Percentiles rank a stretch among this genome's conserved stretches.
phyloP scores from a whole-genome alignment of 257 asterid genomes.

The Capsicum pubescens region DNA sequence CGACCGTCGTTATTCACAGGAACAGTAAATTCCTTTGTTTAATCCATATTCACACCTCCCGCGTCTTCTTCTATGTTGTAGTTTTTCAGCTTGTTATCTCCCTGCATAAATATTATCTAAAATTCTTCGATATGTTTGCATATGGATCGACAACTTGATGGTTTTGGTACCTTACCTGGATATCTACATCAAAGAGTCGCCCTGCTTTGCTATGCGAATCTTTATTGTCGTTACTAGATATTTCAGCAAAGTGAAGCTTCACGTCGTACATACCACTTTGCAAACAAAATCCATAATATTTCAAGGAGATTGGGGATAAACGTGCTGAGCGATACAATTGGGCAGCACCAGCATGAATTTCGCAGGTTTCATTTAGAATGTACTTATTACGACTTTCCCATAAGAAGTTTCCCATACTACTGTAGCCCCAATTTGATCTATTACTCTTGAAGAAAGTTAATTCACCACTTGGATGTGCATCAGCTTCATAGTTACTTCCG shows the following conservation, averaged over 20 bases:
- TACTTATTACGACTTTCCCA: not conserved
- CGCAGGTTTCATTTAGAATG: constrained; percentile 16
- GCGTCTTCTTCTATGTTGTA: constrained; percentile 34
- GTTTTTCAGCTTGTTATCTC: not conserved
- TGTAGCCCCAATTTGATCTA: constrained; percentile 35
- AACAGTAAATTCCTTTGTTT: not conserved
- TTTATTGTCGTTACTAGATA: not conserved
- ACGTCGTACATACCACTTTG: constrained; percentile 23
- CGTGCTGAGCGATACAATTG: constrained; percentile 36
- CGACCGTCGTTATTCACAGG: not conserved
- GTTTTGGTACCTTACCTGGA: constrained; percentile 33
- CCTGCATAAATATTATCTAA: constrained; percentile 22
- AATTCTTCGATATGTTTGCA: too few species aligned
- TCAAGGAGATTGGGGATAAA: constrained; percentile 39
- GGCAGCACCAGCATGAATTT: constrained; percentile 22
- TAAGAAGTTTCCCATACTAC: constrained; percentile 38
- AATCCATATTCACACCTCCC: not conserved
- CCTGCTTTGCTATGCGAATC: not conserved
- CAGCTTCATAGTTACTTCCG: constrained; percentile 35
- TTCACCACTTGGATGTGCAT: constrained; percentile 10
- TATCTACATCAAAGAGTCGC: constrained; percentile 37
- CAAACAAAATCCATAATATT: constrained; percentile 43
- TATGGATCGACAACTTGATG: not conserved
- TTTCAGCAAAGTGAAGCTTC: constrained; percentile 41
- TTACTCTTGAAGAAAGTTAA: constrained; percentile 29